Evolutionary conservation across 768 basidiomycete species (phyloP), one percentile per base, ranked within the genome.

Genomic region (Arthromyces matolae): DNA sequence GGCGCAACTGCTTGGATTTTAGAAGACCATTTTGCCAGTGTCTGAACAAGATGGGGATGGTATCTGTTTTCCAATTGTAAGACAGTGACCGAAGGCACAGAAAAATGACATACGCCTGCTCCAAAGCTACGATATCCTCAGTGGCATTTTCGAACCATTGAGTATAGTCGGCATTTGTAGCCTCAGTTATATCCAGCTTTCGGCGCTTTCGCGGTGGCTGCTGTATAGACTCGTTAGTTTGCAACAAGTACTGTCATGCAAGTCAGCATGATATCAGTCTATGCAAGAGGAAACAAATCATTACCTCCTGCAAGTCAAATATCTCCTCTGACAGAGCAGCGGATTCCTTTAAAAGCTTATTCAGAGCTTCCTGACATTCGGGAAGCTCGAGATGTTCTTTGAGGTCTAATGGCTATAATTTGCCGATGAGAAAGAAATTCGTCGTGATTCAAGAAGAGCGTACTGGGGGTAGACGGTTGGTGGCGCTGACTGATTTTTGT

Each of bases 1-100:
- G 92, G 85, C 2, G 93, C 81, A 5, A 96, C 93, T 1, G 94
- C 89, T 59, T 93, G 89, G 31, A 98, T 88, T 71, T 98, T 99
- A 20, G 85, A 76, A 8, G 93, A 96, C 96, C 96, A 99, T 66
- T 98, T 98, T 31, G 78, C 72, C 20, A 99, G 76, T 1, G 89
- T 93, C 50, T 83, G 81, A 34, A 92, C 63, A 10, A 87, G 74
- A 51, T 86, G 74, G 2, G 84, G 78, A 61, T 93, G 92, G 40
- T 68, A 63, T 23, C 74, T 87, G 35, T 1, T 20, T 16, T 16
- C 1, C 5, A 8, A n/a, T 18, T 23, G 5, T 16, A 24, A 31
- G n/a, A 12, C 6, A 4, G 18, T n/a, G 22, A 29, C 37, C 10
- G 16, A 6, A 16, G n/a, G 16, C 22, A 22, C 28, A 22, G 13